Percentiles rank a stretch among this genome's conserved stretches.
Conservation (phyloP, 805 yeast genomes). For the Hanseniaspora meyeri region DNA sequence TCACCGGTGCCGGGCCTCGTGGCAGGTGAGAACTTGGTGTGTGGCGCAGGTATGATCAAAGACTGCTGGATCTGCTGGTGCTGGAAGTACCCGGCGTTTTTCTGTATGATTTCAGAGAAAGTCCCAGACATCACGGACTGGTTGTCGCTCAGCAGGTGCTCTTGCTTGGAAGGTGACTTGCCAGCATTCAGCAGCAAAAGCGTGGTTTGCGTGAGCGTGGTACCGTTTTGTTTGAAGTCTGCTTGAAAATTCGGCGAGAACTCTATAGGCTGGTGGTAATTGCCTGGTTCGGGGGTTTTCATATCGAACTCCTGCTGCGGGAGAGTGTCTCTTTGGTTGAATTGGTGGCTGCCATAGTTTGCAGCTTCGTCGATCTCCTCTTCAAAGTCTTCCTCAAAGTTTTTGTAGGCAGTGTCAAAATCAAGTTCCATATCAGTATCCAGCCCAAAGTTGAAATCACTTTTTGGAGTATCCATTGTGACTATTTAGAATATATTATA, state of each 20-base stretch:
- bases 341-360: not conserved
- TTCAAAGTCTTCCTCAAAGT: conserved; percentile 17
- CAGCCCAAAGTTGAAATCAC: not conserved
- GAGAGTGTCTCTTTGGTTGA: no score
- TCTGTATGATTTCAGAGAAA: not conserved
- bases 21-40: not conserved
- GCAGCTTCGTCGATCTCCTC: not conserved
- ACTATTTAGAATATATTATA: not conserved
- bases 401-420: conserved; percentile 28
- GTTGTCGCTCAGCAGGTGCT: not conserved
- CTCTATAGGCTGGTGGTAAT: not conserved
- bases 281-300: not conserved
- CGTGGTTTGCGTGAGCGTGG: not conserved
- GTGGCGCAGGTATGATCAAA: not conserved
- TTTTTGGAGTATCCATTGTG: not conserved
- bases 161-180: not conserved
- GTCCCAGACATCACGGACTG: not conserved
- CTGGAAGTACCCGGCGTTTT: not conserved
- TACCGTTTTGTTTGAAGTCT: not conserved
- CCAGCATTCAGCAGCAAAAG: not conserved
- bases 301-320: not conserved
- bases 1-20: not conserved
- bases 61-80: not conserved
- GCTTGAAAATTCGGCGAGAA: not conserved
- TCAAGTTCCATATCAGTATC: conserved; percentile 23